A percentile compares a stretch with the other conserved stretches of the same genome.
These are phyloP conservation scores for Euphorbia corollata DNA, from an alignment of 441 rosid species.

Conservation along the genomic window DNA sequence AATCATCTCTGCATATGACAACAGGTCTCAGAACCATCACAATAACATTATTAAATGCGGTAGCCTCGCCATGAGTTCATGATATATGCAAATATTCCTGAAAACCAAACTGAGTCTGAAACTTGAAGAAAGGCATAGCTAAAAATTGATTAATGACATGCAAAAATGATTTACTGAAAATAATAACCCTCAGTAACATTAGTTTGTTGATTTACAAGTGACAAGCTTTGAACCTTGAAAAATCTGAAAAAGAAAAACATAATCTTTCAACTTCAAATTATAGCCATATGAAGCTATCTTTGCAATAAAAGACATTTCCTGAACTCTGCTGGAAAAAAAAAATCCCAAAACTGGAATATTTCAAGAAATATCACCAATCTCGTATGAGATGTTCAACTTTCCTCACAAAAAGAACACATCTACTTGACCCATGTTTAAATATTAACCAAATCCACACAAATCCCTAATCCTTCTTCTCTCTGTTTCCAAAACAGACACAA, in stretches of 20 bases:
- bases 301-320: neutral
- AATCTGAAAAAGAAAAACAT: neutral
- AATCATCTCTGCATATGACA: conserved; percentile 46
- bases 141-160: neutral
- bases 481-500: neutral
- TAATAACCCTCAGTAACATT: neutral
- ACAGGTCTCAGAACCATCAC: conserved; percentile 10
- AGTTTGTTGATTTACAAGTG: neutral
- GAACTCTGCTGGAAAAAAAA: neutral
- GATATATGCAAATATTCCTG: neutral
- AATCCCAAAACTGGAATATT: neutral
- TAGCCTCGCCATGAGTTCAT: neutral
- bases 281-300: neutral
- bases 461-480: neutral
- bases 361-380: neutral
- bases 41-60: conserved; percentile 6
- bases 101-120: neutral
- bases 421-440: neutral
- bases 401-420: neutral
- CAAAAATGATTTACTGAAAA: neutral
- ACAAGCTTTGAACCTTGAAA: neutral
- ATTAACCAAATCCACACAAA: neutral
- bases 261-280: neutral
- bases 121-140: neutral
- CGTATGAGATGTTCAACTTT: neutral